These are phyloP conservation scores for Kalanchoe fedtschenkoi DNA, from an alignment of 164 flowering plant species.

Conservation along the genomic window DNA sequence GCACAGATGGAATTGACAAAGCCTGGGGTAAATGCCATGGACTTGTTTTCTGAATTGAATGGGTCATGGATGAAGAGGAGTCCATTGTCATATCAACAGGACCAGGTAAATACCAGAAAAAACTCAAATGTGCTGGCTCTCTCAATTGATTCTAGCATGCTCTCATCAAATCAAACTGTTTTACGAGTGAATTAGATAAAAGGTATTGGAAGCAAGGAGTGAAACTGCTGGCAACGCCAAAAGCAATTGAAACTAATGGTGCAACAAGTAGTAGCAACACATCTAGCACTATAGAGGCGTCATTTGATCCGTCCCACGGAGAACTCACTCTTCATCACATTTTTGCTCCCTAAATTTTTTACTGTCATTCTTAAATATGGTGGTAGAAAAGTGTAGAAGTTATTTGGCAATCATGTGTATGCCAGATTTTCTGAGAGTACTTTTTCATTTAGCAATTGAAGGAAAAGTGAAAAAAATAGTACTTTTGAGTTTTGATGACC, in stretches of 20 bases:
- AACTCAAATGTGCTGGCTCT: not conserved
- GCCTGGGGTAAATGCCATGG: slow-evolving; percentile 78
- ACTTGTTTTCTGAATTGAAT: slow-evolving; percentile 88
- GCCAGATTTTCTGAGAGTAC: no score
- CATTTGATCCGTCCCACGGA: slow-evolving; percentile 54
- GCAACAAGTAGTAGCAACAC: slow-evolving; percentile 11
- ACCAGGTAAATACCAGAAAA: slow-evolving; percentile 43
- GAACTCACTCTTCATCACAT: slow-evolving; percentile 34
- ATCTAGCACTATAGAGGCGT: slow-evolving; percentile 36
- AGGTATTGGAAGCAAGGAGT: slow-evolving; percentile 91
- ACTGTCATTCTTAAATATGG: no score
- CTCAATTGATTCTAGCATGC: no score
- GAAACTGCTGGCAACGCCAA: slow-evolving; percentile 61
- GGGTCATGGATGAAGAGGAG: slow-evolving; percentile 62
- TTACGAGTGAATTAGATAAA: slow-evolving; percentile 27
- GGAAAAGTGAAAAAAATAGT: no score
- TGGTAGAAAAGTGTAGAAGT: no score
- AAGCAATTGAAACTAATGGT: slow-evolving; percentile 20
- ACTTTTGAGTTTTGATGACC: no score
- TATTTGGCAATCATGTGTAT: no score
- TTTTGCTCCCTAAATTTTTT: slow-evolving; percentile 14
- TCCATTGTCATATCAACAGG: slow-evolving; percentile 54
- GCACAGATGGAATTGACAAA: slow-evolving; percentile 47
- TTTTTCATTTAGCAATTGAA: no score
- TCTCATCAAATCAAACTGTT: no score